These are phyloP conservation scores for Lavandula angustifolia DNA, from an alignment of 257 asterid genomes.

Conservation along the genomic window DNA sequence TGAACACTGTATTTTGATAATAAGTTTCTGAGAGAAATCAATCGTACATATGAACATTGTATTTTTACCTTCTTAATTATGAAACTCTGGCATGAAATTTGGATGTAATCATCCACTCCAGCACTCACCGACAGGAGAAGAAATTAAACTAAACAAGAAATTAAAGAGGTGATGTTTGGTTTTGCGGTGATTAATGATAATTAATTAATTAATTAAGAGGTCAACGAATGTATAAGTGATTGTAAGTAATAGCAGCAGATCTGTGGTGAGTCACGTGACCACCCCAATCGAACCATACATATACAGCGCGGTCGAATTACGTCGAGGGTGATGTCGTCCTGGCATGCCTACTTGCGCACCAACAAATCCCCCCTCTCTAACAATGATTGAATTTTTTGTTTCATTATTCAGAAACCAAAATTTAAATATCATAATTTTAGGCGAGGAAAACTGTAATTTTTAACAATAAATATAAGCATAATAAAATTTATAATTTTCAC, in stretches of 20 bases:
- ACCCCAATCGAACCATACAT: constrained; percentile 24
- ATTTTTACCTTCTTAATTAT: too few relatives aligned
- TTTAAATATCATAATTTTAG: too few relatives aligned
- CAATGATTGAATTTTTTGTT: too few relatives aligned
- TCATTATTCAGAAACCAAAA: too few relatives aligned
- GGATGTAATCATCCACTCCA: too few relatives aligned
- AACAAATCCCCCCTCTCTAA: background rate
- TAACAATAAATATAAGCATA: too few relatives aligned
- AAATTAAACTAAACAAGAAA: background rate
- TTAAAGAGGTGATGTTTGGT: constrained; percentile 30
- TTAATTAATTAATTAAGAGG: background rate
- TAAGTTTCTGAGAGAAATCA: too few relatives aligned
- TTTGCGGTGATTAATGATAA: constrained; percentile 21
- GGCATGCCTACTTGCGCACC: constrained; percentile 34
- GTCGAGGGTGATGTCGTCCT: constrained; percentile 20
- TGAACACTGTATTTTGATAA: too few relatives aligned
- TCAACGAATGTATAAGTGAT: constrained; percentile 39
- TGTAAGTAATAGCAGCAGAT: background rate
- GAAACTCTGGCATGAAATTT: too few relatives aligned
- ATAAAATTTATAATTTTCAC: too few relatives aligned
- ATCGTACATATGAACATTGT: too few relatives aligned
- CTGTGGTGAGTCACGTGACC: constrained; percentile 43
- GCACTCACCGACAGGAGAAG: background rate
- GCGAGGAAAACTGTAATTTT: too few relatives aligned
- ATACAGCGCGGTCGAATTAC: constrained; percentile 33